Evolutionary conservation across 257 asterid species (phyloP).

Genomic region (Plectranthus barbatus): DNA sequence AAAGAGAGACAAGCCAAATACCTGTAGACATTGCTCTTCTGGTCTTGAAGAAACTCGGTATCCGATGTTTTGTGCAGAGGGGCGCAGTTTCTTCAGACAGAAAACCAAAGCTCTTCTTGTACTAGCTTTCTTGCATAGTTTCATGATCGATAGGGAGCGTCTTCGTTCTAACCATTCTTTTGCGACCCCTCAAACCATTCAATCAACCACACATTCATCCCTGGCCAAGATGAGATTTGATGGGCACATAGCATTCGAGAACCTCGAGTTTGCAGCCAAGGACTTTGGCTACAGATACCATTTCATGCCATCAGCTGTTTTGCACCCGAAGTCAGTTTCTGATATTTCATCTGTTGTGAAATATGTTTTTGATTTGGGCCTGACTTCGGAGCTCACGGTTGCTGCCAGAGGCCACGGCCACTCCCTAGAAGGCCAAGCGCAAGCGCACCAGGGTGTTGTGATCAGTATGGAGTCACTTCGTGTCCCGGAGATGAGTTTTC

Average conservation of each 20-base stretch:
- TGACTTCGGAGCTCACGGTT: conserved; percentile 41
- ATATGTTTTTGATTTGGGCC: conserved; percentile 37
- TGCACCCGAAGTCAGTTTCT: conserved; percentile 64
- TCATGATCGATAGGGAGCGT: conserved; percentile 31
- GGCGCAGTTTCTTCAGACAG: conserved; percentile 25
- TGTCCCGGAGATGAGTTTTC: conserved; percentile 36
- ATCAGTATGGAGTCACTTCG: conserved; percentile 61
- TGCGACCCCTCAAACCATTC: conserved; percentile 20
- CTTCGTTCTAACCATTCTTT: conserved; percentile 31
- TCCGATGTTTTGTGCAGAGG: conserved; percentile 23
- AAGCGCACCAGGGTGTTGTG: conserved; percentile 59
- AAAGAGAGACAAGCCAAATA: too few relatives aligned
- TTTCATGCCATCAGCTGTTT: conserved; percentile 52
- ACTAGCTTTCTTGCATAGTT: conserved; percentile 34
- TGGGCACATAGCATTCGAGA: conserved; percentile 44
- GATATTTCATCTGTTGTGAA: conserved; percentile 54
- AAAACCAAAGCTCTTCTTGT: conserved; percentile 34
- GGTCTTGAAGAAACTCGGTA: background rate
- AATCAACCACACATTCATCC: conserved; percentile 26
- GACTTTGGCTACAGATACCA: conserved; percentile 72
- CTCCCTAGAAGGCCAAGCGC: conserved; percentile 83
- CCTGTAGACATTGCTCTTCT: background rate
- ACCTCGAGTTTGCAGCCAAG: conserved; percentile 43
- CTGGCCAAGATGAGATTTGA: conserved; percentile 36
- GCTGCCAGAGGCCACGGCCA: conserved; percentile 91